Conservation (phyloP, 768 basidiomycete genomes). For the Strobilomyces dryophilus region DNA sequence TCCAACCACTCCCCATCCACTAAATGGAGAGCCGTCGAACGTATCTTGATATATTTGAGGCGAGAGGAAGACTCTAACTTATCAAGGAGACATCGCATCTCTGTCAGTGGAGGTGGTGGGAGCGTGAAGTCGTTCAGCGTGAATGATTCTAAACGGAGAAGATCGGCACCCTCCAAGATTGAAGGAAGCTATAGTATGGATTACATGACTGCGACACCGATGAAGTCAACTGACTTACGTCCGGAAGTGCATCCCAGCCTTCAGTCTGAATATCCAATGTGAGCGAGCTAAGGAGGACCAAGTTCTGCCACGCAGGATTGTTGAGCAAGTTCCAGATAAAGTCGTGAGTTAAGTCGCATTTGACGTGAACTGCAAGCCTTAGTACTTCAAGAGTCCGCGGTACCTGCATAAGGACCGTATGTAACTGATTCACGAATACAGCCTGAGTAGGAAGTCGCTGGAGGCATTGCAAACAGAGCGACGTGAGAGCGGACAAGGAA, state of each 20-base stretch:
- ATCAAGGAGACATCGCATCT: neutral
- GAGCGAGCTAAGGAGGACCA: neutral
- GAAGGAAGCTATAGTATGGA: neutral
- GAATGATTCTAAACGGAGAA: neutral
- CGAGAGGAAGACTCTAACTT: neutral
- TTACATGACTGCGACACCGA: too few species aligned
- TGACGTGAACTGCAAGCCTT: neutral
- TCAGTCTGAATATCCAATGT: too few species aligned
- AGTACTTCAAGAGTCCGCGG: slow-evolving; percentile 4
- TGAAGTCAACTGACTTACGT: too few species aligned
- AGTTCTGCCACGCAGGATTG: neutral
- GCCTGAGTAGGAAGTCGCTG: neutral
- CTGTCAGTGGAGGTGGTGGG: neutral
- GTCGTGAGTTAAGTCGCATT: too few species aligned
- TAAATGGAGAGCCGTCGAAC: neutral
- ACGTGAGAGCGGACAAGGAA: neutral
- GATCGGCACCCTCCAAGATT: neutral
- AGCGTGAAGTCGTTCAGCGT: neutral
- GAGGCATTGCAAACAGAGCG: neutral
- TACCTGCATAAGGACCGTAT: neutral
- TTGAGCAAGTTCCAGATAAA: neutral
- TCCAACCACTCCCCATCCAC: neutral
- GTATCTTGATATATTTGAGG: neutral
- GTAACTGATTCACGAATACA: neutral
- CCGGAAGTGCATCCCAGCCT: too few species aligned